Base-by-base conservation (phyloP, 192 early-diverging fungal species). In the Diversispora epigaea region DNA sequence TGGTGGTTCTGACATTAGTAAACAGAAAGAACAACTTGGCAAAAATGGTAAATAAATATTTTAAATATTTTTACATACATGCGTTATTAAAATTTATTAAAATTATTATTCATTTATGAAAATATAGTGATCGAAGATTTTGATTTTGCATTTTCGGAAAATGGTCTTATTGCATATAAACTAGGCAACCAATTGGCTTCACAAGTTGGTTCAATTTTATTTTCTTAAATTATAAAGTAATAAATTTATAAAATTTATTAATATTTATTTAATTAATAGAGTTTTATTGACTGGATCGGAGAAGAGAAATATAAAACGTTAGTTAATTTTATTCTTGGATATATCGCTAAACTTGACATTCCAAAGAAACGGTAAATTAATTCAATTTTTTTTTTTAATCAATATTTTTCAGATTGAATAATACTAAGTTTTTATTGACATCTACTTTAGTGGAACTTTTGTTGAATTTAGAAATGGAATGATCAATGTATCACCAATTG, bases 401-500 rank as follows among this genome's bases (percentile, higher is more conserved):
- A 32, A 1, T 32, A 32, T 32, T 32, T 32, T 32, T 32, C 25
- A 32, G 25, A 32, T 32, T 32, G 25, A 32, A 1, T 32, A 32
- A 32, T 32, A 32, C 2, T 32, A 32, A 32, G 2, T 32, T 32
- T 32, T 32, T 32, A 21, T 76, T 41, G 15, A 22, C 12, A 45
- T 46, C 46, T 10, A 17, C 1, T 46, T 60, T 73, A 94, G 93
- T 78, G 97, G 97, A 57, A 98, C 96, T 0, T 98, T 98, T 82
- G 77, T 99, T 79, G 97, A 99, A 84, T 99, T 99, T 90, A 92
- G 97, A 77, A 94, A 94, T 80, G 97, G 97, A 71, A 98, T 99
- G 96, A 92, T 99, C 84, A 99, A 99, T 84, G 88, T 98, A 32
- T 97, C 96, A 43, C 96, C 96, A 57, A 94, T 98, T 65, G 97